These are phyloP conservation scores for Erythrophleum fordii DNA, from an alignment of 306 rosid genomes.

Conservation along the genomic window DNA sequence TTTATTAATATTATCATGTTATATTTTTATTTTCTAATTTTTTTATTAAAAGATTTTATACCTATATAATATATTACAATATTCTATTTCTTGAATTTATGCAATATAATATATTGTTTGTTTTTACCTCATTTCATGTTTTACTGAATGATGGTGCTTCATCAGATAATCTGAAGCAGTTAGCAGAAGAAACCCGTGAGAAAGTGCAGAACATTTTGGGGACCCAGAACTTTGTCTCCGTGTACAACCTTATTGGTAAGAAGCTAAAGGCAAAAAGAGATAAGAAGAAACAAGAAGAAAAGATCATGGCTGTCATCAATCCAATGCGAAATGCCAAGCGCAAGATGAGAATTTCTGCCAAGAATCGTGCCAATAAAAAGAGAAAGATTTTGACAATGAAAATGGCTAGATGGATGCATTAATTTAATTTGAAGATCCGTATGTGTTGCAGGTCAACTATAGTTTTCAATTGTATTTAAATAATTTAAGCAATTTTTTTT, in stretches of 20 bases:
- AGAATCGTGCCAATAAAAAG: constrained; percentile 79
- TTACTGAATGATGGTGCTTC: constrained; percentile 12
- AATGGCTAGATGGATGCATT: constrained; percentile 62
- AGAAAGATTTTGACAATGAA: constrained; percentile 67
- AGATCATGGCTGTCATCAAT: constrained; percentile 83
- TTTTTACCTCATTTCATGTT: too few species aligned
- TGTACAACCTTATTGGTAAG: constrained; percentile 67
- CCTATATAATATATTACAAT: too few species aligned
- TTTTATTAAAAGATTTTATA: too few species aligned
- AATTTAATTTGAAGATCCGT: constrained; percentile 7
- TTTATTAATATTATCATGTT: neutral
- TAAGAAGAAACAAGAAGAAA: constrained; percentile 79
- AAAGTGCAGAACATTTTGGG: constrained; percentile 60
- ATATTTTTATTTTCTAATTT: too few species aligned
- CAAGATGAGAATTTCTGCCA: constrained; percentile 69
- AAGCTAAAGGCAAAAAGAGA: constrained; percentile 67
- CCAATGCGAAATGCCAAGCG: constrained; percentile 82
- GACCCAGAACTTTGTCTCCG: constrained; percentile 54
- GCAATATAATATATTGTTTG: too few species aligned
- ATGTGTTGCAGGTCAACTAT: neutral
- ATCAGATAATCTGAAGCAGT: constrained; percentile 65
- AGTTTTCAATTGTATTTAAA: neutral
- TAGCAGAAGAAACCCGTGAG: constrained; percentile 62
- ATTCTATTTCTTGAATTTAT: too few species aligned
- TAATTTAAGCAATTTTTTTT: neutral